These are phyloP conservation scores for Cerrena zonata DNA, from an alignment of 1,284 basidiomycete species.

Conservation along the genomic window DNA sequence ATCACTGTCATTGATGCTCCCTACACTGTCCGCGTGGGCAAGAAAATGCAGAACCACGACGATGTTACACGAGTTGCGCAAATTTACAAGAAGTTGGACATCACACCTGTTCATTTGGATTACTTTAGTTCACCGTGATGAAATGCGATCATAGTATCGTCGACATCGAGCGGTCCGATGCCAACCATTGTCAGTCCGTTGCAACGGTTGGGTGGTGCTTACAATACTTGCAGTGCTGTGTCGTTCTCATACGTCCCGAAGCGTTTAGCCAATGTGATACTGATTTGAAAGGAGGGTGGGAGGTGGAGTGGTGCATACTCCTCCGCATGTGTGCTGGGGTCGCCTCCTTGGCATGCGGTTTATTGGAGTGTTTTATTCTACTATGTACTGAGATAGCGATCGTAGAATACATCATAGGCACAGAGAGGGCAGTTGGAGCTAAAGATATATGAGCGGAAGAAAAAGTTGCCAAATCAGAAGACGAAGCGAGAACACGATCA, in stretches of 20 bases:
- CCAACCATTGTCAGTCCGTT: background rate
- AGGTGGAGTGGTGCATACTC: no score
- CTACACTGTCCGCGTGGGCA: constrained; percentile 23
- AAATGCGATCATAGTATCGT: background rate
- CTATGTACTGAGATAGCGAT: background rate
- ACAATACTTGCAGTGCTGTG: no score
- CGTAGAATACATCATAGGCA: no score
- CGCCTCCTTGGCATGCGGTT: no score
- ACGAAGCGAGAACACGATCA: no score
- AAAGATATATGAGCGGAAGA: no score
- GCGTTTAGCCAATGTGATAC: no score
- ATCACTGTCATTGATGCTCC: constrained; percentile 49
- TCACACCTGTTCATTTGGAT: constrained; percentile 29
- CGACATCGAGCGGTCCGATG: background rate
- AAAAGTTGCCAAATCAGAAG: no score
- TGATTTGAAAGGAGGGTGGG: no score
- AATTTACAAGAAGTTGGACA: constrained; percentile 43
- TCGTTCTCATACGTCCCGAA: no score
- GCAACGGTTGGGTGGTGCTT: background rate
- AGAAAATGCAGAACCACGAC: constrained; percentile 26
- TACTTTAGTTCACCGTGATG: constrained; percentile 39
- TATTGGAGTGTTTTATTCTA: background rate
- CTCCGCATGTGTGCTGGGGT: no score
- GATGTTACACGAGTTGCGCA: constrained; percentile 40
- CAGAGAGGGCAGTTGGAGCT: no score